phyloP scores from a whole-genome alignment of 2,329 filamentous ascomycete species.

The Sordariomycetes sp. region DNA sequence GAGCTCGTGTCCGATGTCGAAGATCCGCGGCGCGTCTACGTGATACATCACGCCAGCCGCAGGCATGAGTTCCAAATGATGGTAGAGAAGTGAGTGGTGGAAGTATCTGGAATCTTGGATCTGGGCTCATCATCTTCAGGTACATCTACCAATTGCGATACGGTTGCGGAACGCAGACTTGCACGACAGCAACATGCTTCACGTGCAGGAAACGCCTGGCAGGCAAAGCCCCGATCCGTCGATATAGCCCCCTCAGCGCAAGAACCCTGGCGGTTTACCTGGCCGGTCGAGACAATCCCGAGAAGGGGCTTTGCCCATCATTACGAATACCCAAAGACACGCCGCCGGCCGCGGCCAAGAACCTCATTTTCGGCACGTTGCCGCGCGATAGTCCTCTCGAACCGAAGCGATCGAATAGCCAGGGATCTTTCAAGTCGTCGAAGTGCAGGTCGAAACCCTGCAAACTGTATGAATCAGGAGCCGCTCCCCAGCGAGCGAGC shows the following conservation, averaged over 20 bases:
- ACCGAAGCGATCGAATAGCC: slow-evolving; percentile 1
- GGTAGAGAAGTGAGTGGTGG: slow-evolving; percentile 49
- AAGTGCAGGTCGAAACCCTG: background rate
- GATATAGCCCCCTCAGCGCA: slow-evolving; percentile 75
- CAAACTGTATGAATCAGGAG: too few species aligned
- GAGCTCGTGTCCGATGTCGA: slow-evolving; percentile 48
- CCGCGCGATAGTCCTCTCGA: background rate
- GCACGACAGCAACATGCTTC: slow-evolving; percentile 70
- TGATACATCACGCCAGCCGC: slow-evolving; percentile 49
- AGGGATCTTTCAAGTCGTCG: background rate
- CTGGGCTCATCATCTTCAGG: slow-evolving; percentile 29
- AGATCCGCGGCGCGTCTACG: slow-evolving; percentile 52
- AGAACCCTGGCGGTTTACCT: slow-evolving; percentile 73
- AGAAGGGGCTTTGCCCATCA: slow-evolving; percentile 55
- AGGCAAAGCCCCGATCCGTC: slow-evolving; percentile 59
- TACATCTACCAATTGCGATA: slow-evolving; percentile 75
- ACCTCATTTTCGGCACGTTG: slow-evolving; percentile 29
- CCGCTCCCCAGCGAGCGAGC: background rate
- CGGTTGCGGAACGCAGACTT: slow-evolving; percentile 63
- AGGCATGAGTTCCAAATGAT: slow-evolving; percentile 57
- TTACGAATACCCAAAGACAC: slow-evolving; percentile 31
- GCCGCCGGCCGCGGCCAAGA: slow-evolving; percentile 31
- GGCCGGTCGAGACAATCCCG: slow-evolving; percentile 70
- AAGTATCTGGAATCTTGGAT: background rate
- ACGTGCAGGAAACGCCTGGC: slow-evolving; percentile 63